Percentiles rank a stretch among this genome's conserved stretches.
Conservation (phyloP, 495 filamentous ascomycete genomes). For the Podospora tetraspora region DNA sequence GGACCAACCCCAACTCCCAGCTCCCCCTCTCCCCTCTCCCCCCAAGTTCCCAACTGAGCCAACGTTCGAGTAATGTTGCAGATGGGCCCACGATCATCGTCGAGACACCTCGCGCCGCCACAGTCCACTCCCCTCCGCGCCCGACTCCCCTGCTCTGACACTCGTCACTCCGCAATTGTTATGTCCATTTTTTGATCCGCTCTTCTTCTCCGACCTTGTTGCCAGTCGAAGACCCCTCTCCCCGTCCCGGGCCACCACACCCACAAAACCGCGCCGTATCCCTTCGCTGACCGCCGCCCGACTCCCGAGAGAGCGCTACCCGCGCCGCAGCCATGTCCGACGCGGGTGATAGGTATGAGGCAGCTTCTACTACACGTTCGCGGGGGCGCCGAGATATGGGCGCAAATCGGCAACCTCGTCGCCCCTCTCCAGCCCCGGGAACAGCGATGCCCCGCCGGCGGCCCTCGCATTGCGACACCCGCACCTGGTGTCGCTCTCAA, state of each 20-base stretch:
- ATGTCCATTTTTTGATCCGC: constrained; percentile 1
- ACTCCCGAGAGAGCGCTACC: background rate
- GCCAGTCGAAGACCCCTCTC: background rate
- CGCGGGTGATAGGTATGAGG: constrained; percentile 38
- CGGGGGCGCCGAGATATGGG: background rate
- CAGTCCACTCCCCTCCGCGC: background rate
- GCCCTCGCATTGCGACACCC: background rate
- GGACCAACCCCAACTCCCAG: background rate
- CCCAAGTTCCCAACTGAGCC: background rate
- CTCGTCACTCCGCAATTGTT: background rate
- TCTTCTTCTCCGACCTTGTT: background rate
- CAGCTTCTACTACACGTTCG: background rate
- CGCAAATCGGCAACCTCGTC: background rate
- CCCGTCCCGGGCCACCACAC: background rate
- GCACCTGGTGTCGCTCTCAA: background rate
- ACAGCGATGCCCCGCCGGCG: constrained; percentile 2
- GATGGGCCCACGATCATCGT: constrained; percentile 11
- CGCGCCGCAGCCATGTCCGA: constrained; percentile 35
- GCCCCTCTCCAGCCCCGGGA: background rate
- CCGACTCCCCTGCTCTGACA: background rate
- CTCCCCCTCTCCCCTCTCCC: constrained; percentile 3
- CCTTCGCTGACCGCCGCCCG: background rate
- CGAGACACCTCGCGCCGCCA: background rate
- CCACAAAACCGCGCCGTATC: background rate
- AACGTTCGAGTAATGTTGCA: background rate